A percentile compares a stretch with the other conserved stretches of the same genome.
Conservation (phyloP, 345 rosid species). For the Aquilaria malaccensis region DNA sequence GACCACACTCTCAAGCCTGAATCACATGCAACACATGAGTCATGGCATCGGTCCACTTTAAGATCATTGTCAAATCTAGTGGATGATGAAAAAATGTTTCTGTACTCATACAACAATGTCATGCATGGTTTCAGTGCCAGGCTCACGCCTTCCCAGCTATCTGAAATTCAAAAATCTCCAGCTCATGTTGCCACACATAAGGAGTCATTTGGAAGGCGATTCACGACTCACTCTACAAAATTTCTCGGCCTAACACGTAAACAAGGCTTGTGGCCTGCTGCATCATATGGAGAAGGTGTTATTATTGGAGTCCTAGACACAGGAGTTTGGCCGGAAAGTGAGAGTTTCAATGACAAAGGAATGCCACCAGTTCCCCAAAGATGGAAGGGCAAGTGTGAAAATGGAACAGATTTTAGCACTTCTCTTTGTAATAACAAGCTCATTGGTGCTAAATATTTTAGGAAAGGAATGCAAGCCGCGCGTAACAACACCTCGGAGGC, state of each 20-base stretch:
- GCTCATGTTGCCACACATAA: conserved; percentile 30
- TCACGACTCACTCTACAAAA: not conserved
- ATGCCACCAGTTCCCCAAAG: conserved; percentile 6
- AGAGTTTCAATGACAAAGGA: conserved; percentile 8
- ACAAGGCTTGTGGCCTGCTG: conserved; percentile 2
- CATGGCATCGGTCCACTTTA: conserved; percentile 4
- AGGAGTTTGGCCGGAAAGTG: conserved; percentile 12
- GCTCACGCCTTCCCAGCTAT: conserved; percentile 31
- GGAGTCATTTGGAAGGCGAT: conserved; percentile 3
- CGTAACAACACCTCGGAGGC: not conserved
- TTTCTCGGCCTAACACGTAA: conserved; percentile 1
- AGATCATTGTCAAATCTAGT: conserved; percentile 6
- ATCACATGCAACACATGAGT: conserved; percentile 1
- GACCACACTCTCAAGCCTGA: conserved; percentile 1
- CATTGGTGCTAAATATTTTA: conserved; percentile 10
- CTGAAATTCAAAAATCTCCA: conserved; percentile 29
- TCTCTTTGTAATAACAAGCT: conserved; percentile 7
- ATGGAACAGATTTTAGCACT: conserved; percentile 8
- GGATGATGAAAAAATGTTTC: conserved; percentile 10
- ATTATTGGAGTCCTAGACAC: conserved; percentile 7
- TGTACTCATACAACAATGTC: conserved; percentile 35
- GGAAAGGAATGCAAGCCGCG: conserved; percentile 8
- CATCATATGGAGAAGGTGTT: conserved; percentile 8
- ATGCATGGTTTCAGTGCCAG: conserved; percentile 43
- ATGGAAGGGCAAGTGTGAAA: conserved; percentile 12